Base-by-base conservation (phyloP, 495 filamentous ascomycete species). In the Rhizodiscina lignyota region DNA sequence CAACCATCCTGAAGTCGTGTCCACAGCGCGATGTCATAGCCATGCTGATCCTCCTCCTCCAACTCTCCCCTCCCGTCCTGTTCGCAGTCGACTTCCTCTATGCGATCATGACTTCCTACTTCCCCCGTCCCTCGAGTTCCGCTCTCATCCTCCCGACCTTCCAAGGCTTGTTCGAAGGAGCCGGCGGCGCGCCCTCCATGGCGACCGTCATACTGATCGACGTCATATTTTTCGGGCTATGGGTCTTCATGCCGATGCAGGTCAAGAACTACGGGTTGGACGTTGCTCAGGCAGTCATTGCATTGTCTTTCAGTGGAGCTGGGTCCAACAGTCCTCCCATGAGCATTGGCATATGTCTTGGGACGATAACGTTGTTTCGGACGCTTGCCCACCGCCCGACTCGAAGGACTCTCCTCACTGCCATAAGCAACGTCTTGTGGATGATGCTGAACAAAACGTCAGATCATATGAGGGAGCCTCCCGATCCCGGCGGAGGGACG, bases 1-100 rank as follows among this genome's bases (percentile, higher is more conserved):
- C n/a, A n/a, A 94, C 87, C 28, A 89, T 97, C 40, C 72, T 97
- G 42, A 69, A 70, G 42, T 85, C 83, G 18, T 93, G 84, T 49
- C 89, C 89, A 18, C 73, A 94, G 43, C 76, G 81, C 56, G 89
- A 99, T 62, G 94, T 89, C 37, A 82, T 99, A 58, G 86, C 89
- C 50, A 93, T 99, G 52, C 68, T 99, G 53, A 94, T 99, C 55
- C 79, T 99, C 53, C 72, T 99, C 37, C 75, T 99, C 49, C 89
- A 94, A 54, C 72, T 94, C n/a, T 86, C 91, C 18, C 82, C 87
- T 18, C 82, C 84, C 46, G 72, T 92, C 37, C 67, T 96, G 40
- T 85, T 84, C 36, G 63, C 83, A 51, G 81, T 93, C 52, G 91
- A 99, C 51, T 76, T 85, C 49, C 68, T 96, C 42, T 99, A 93